Evolutionary conservation across 129 eudicot genomes (phyloP).

Genomic region (Lactuca sativa): DNA sequence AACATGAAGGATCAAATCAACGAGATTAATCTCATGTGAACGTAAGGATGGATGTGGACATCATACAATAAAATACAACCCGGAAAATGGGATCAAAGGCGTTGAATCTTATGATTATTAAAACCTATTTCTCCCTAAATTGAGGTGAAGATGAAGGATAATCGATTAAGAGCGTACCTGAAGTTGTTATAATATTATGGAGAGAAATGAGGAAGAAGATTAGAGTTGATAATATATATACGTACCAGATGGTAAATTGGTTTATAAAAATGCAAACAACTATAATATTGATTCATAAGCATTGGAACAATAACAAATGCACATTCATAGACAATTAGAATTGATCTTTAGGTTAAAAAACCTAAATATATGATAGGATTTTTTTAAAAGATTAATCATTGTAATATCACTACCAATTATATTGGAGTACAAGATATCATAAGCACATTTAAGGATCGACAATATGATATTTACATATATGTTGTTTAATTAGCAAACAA

Average conservation of each 20-base stretch:
- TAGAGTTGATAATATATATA: background rate
- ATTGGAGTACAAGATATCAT: too few relatives aligned
- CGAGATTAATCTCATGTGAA: background rate
- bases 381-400: too few relatives aligned
- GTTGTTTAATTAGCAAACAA: too few relatives aligned
- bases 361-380: too few relatives aligned
- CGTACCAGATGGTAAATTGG: background rate
- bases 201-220: constrained; percentile 29
- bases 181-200: constrained; percentile 17
- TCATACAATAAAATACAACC: background rate
- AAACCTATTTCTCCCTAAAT: constrained; percentile 18
- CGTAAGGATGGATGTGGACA: constrained; percentile 9
- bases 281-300: too few relatives aligned
- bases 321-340: too few relatives aligned
- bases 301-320: too few relatives aligned
- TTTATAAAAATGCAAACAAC: too few relatives aligned
- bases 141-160: constrained; percentile 2
- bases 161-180: constrained; percentile 24
- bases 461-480: too few relatives aligned
- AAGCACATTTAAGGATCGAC: too few relatives aligned
- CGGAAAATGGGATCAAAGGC: background rate
- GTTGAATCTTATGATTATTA: background rate
- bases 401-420: too few relatives aligned
- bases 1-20: constrained; percentile 12
- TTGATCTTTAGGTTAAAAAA: too few relatives aligned